These are phyloP conservation scores for Clarireedia hainanense DNA, from an alignment of 2,329 filamentous ascomycete species.

Conservation along the genomic window DNA sequence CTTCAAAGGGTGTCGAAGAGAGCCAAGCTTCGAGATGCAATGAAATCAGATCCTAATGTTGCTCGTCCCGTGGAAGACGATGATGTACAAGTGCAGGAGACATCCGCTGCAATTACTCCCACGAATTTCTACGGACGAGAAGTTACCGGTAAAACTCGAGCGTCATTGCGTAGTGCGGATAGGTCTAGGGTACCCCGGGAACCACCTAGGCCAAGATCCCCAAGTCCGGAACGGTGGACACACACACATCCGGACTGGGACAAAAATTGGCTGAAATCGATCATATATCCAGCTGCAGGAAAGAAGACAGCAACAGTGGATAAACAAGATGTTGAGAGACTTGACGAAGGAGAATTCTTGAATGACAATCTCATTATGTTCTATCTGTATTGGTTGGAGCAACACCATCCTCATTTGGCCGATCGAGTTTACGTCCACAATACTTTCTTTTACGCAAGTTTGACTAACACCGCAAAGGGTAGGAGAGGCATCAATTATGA, in stretches of 20 bases:
- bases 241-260: conserved; percentile 43
- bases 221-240: conserved; percentile 40
- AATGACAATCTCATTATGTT: conserved; percentile 93
- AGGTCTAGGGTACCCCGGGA: not conserved
- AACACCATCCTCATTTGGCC: conserved; percentile 45
- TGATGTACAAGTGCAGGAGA: not conserved
- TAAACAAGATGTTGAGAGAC: conserved; percentile 62
- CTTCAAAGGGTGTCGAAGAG: not conserved
- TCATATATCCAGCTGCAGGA: conserved; percentile 53
- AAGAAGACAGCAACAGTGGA: conserved; percentile 59
- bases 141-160: conserved; percentile 4
- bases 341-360: conserved; percentile 78
- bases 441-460: conserved; percentile 79
- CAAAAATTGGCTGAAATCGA: conserved; percentile 44
- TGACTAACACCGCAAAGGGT: conserved; percentile 52
- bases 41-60: not conserved
- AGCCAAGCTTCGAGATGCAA: not conserved
- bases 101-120: not conserved
- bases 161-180: conserved; percentile 10
- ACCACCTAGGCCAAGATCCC: conserved; percentile 6
- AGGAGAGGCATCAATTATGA: conserved; percentile 69
- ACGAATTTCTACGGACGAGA: conserved; percentile 1
- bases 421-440: conserved; percentile 80
- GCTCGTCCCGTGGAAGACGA: not conserved
- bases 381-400: conserved; percentile 69